A percentile compares a stretch with the other conserved stretches of the same genome.
Evolutionary conservation across 1,284 basidiomycete species (phyloP).

Genomic region (Flammula alnicola): DNA sequence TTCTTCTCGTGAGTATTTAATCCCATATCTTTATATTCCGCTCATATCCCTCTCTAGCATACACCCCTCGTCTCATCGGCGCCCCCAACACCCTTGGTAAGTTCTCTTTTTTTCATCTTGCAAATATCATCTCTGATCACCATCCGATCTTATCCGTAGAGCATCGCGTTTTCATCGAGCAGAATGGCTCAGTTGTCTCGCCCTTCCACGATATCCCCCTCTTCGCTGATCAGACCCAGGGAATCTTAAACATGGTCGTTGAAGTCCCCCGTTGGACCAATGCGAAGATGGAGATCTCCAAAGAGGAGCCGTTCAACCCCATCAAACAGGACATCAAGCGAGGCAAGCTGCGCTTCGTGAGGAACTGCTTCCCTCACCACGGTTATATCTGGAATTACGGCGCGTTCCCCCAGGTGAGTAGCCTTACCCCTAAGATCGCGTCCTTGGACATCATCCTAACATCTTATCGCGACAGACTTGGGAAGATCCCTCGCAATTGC

Average conservation of each 20-base stretch:
- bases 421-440: constrained; percentile 1
- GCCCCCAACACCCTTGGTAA: constrained; percentile 92
- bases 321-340: constrained; percentile 99
- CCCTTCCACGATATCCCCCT: constrained; percentile 97
- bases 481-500: constrained; percentile 91
- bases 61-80: constrained; percentile 79
- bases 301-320: constrained; percentile 97
- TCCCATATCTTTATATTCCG: constrained; percentile 8
- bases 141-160: constrained; percentile 56
- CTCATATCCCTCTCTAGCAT: constrained; percentile 49
- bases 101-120: constrained; percentile 26
- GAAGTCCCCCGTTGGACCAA: constrained; percentile 99
- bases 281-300: constrained; percentile 98
- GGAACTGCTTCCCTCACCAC: constrained; percentile 99
- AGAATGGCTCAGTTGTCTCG: constrained; percentile 84
- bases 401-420: constrained; percentile 86
- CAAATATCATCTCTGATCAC: constrained; percentile 11
- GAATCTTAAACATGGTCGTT: constrained; percentile 98
- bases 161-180: constrained; percentile 94
- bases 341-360: constrained; percentile 95
- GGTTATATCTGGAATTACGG: constrained; percentile 99
- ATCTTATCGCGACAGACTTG: constrained; percentile 73
- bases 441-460: constrained; percentile 6
- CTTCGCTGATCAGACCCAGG: constrained; percentile 91
- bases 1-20: constrained; percentile 61